These are phyloP conservation scores for Fusarium beomiforme DNA, from an alignment of 2,329 filamentous ascomycete genomes.

Conservation along the genomic window DNA sequence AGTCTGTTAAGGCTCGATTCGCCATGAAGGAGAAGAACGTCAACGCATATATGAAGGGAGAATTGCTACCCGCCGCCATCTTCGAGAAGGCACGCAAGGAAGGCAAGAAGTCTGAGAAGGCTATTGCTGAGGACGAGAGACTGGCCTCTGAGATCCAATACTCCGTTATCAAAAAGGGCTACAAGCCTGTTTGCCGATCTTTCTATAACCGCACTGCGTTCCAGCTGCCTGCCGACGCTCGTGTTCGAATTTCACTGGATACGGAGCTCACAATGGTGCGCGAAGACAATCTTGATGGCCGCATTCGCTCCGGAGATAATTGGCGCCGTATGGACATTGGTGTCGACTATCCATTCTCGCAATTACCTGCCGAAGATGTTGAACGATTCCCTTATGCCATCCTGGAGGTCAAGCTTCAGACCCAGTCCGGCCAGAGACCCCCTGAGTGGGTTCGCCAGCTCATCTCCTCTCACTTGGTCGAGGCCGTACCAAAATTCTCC, in stretches of 20 bases:
- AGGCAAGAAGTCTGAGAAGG: constrained; percentile 90
- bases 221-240: constrained; percentile 93
- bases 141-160: constrained; percentile 94
- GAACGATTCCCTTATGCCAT: constrained; percentile 96
- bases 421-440: constrained; percentile 92
- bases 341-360: constrained; percentile 92
- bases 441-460: constrained; percentile 97
- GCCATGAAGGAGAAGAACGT: constrained; percentile 97
- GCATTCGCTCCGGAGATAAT: constrained; percentile 80
- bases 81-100: constrained; percentile 98
- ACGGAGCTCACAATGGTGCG: constrained; percentile 95
- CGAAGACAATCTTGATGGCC: constrained; percentile 93
- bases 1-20: constrained; percentile 98
- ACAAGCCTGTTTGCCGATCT: constrained; percentile 89
- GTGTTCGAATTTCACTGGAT: constrained; percentile 95
- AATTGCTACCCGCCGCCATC: constrained; percentile 85
- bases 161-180: constrained; percentile 85
- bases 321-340: constrained; percentile 98
- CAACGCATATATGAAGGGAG: constrained; percentile 86
- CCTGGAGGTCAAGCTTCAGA: constrained; percentile 97
- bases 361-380: constrained; percentile 85
- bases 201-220: constrained; percentile 99
- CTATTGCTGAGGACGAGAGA: constrained; percentile 90
- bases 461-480: constrained; percentile 91
- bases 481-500: constrained; percentile 99